A percentile compares a stretch with the other conserved stretches of the same genome.
Conservation (phyloP, 139 green algal species). For the Trebouxia sp. region DNA sequence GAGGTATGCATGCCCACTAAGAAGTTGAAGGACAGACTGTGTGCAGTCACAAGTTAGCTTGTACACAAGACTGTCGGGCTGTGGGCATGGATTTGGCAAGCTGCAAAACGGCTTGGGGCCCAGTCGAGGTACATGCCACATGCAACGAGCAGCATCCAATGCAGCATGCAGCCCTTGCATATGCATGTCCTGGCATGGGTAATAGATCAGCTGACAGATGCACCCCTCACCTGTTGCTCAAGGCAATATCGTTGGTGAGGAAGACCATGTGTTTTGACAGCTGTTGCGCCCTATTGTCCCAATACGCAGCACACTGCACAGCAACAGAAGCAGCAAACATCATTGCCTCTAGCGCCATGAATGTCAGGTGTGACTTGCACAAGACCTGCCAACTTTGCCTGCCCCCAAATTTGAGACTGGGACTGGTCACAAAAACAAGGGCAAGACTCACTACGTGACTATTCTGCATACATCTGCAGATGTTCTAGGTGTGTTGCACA, state of each 20-base stretch:
- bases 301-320: slow-evolving; percentile 13
- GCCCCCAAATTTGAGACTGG: no score
- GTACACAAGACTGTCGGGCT: no score
- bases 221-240: background rate
- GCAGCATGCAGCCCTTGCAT: no score
- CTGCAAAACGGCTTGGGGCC: no score
- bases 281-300: slow-evolving; percentile 3
- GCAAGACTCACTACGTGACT: no score
- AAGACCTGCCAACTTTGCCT: background rate
- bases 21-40: no score
- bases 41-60: no score
- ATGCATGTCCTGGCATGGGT: background rate
- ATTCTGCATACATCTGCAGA: no score
- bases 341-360: background rate
- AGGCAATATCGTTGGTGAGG: slow-evolving; percentile 18
- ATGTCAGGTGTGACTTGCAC: background rate
- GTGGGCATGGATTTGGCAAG: no score
- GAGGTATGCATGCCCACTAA: background rate
- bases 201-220: background rate
- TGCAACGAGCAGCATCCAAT: background rate
- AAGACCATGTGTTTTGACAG: slow-evolving; percentile 23
- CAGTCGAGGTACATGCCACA: background rate
- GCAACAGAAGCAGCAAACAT: no score
- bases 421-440: no score
- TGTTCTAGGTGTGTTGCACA: no score